These are phyloP conservation scores for Chaetomiaceae sp. DNA, from an alignment of 2,329 filamentous ascomycete species.

Conservation along the genomic window DNA sequence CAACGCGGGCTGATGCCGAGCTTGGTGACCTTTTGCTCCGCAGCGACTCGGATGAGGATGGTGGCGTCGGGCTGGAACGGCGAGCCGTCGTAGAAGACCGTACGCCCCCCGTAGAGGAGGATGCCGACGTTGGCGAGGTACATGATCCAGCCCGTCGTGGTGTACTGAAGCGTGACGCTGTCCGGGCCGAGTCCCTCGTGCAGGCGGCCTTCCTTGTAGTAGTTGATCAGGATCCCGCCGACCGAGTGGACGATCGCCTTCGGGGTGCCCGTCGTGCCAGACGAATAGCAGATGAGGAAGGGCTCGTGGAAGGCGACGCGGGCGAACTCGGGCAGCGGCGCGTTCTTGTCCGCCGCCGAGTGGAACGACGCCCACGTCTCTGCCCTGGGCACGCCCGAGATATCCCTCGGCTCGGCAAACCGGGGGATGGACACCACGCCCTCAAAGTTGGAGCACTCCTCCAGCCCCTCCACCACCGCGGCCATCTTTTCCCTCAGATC, in stretches of 20 bases:
- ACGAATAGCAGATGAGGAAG: conserved; percentile 72
- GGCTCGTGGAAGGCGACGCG: conserved; percentile 68
- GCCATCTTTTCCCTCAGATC: conserved; percentile 70
- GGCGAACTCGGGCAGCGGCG: conserved; percentile 45
- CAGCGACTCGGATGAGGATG: conserved; percentile 59
- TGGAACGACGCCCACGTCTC: conserved; percentile 46
- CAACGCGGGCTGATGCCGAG: conserved; percentile 74
- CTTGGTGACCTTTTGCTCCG: conserved; percentile 62
- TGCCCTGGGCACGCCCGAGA: conserved; percentile 47
- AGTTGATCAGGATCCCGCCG: conserved; percentile 56
- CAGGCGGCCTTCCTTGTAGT: conserved; percentile 54
- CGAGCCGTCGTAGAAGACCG: conserved; percentile 77
- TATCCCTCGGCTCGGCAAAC: conserved; percentile 57
- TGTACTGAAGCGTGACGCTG: conserved; percentile 51
- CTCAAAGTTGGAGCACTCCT: conserved; percentile 54
- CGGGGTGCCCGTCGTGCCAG: conserved; percentile 76
- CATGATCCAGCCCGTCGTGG: conserved; percentile 85
- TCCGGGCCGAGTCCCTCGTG: conserved; percentile 41
- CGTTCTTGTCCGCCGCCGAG: conserved; percentile 26
- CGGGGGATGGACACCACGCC: conserved; percentile 63
- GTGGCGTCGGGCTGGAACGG: conserved; percentile 68
- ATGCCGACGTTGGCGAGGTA: conserved; percentile 60
- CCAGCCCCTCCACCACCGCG: conserved; percentile 61
- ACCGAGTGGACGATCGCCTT: conserved; percentile 82
- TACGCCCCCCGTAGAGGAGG: conserved; percentile 56